Evolutionary conservation across 2,329 filamentous ascomycete species (phyloP).

Genomic region (Blumeriella jaapii): DNA sequence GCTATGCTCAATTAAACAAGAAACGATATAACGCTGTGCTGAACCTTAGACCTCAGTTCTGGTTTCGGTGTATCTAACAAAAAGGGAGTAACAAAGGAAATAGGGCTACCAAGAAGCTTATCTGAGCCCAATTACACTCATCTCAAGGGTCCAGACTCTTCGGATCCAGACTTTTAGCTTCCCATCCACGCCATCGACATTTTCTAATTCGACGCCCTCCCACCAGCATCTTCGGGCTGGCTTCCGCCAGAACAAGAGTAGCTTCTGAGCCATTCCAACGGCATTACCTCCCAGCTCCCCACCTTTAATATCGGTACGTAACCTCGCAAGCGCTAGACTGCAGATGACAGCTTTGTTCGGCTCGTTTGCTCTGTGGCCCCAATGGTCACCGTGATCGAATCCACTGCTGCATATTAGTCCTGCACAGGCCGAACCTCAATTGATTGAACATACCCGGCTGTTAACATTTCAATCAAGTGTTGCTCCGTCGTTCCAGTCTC

Average conservation of each 20-base stretch:
- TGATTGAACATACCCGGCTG: slow-evolving; percentile 92
- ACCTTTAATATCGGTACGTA: slow-evolving; percentile 85
- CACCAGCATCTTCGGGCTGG: slow-evolving; percentile 96
- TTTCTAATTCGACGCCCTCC: slow-evolving; percentile 88
- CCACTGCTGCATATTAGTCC: slow-evolving; percentile 46
- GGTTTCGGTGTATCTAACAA: slow-evolving; percentile 8
- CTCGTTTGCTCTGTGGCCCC: slow-evolving; percentile 95
- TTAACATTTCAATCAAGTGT: slow-evolving; percentile 98
- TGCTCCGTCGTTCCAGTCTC: slow-evolving; percentile 95
- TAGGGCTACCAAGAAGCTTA: slow-evolving; percentile 25
- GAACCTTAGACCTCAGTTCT: slow-evolving; percentile 4
- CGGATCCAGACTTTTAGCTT: slow-evolving; percentile 97
- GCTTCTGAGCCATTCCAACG: slow-evolving; percentile 96
- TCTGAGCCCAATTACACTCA: slow-evolving; percentile 84
- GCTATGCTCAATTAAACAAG: slow-evolving; percentile 6
- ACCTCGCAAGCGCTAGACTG: slow-evolving; percentile 81
- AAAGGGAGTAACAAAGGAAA: slow-evolving; percentile 3
- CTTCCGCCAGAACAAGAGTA: slow-evolving; percentile 96
- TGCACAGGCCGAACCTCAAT: too few relatives aligned
- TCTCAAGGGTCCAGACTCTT: slow-evolving; percentile 96
- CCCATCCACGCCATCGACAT: slow-evolving; percentile 82
- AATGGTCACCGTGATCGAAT: slow-evolving; percentile 89
- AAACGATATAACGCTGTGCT: slow-evolving; percentile 7
- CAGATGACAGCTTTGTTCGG: slow-evolving; percentile 98
- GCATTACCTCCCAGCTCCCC: slow-evolving; percentile 66